A percentile compares a stretch with the other conserved stretches of the same genome.
These are phyloP conservation scores for Cladorrhinum samala DNA, from an alignment of 495 filamentous ascomycete species.

Conservation along the genomic window DNA sequence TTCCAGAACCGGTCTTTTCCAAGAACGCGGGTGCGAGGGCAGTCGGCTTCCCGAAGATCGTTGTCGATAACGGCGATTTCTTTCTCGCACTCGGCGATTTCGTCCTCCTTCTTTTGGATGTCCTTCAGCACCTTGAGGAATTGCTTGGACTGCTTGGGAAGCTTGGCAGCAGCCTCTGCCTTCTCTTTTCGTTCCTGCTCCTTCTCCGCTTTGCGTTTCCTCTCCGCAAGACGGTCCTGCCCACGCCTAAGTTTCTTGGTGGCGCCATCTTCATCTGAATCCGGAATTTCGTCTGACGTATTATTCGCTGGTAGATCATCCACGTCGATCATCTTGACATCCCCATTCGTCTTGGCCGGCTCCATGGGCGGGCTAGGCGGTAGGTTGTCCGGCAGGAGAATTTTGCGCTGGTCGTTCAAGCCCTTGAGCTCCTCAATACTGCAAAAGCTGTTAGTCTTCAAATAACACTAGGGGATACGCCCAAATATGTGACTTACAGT, in stretches of 20 bases:
- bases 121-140: slow-evolving; percentile 81
- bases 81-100: slow-evolving; percentile 72
- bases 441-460: slow-evolving; percentile 15
- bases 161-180: slow-evolving; percentile 73
- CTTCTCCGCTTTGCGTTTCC: slow-evolving; percentile 77
- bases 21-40: slow-evolving; percentile 78
- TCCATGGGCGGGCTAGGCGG: slow-evolving; percentile 60
- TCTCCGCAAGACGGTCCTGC: slow-evolving; percentile 67
- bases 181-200: slow-evolving; percentile 75
- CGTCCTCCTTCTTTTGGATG: slow-evolving; percentile 76
- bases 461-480: not conserved
- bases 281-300: slow-evolving; percentile 46
- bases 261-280: slow-evolving; percentile 53
- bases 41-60: slow-evolving; percentile 87
- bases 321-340: slow-evolving; percentile 59
- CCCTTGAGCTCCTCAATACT: slow-evolving; percentile 77
- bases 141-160: slow-evolving; percentile 74
- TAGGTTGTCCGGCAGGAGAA: slow-evolving; percentile 68
- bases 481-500: slow-evolving; percentile 54
- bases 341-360: slow-evolving; percentile 42
- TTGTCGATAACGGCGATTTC: slow-evolving; percentile 81
- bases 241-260: slow-evolving; percentile 73
- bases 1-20: slow-evolving; percentile 97
- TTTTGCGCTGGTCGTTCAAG: slow-evolving; percentile 82
- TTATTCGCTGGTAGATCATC: slow-evolving; percentile 46